Evolutionary conservation across 1,284 basidiomycete genomes (phyloP), one percentile per base, ranked within the genome.

Genomic region (Papiliotrema terrestris): DNA sequence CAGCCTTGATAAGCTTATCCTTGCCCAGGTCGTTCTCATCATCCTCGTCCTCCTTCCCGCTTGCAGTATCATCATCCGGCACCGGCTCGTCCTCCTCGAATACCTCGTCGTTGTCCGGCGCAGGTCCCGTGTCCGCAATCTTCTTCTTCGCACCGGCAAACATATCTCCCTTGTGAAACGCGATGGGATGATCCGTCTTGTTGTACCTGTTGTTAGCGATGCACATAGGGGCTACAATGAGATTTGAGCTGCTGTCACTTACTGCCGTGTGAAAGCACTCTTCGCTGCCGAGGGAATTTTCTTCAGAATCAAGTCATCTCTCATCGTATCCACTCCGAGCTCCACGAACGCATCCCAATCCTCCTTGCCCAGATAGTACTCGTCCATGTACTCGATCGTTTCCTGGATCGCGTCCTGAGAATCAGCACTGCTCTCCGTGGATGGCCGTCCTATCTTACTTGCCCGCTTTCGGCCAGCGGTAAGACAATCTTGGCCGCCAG

Each of bases 311-410:
- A 80, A 44, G 0, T 88, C 87, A 45, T 89, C 88, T 61, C 83
- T 84, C 67, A 86, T 83, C 6, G 87, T 82, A 55, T 86, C 94
- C 11, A 98, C 82, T 0, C 94, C 95, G 11, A 98, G 82, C 73
- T 98, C 95, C 52, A 98, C 83, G 50, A 98, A 82, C 11, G 89
- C 86, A 65, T 98, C 96, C 89, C 94, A 95, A 69, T 98, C 95
- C 38, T 98, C 95, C 61, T 89, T 88, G 6, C 86, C 86, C 37
- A 98, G 78, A 76, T 85, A 98, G 75, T 98, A 98, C 46, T 89
- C 87, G 74, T 98, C 95, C 92, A 98, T 95, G 15, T 80, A 78
- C 23, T 83, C 80, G 55, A 98, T 97, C 23, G 94, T 85, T 1
- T 86, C 85, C 1, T 87, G 85, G 3, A 96, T 83, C 1, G 84